Conservation (phyloP, 148 eudicot species). For the Oxyria digyna region DNA sequence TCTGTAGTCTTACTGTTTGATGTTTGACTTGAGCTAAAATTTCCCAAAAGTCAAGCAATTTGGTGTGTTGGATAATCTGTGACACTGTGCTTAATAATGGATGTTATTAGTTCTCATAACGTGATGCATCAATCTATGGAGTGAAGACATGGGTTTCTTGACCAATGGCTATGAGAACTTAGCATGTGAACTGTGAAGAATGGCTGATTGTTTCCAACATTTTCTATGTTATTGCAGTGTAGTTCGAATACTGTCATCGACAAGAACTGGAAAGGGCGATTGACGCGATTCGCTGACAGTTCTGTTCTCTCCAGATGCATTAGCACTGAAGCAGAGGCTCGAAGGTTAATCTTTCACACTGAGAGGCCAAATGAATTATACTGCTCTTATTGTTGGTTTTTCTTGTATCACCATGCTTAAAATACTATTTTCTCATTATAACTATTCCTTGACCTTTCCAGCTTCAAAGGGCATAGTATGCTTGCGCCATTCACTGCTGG, state of each 20-base stretch:
- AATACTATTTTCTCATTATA: neutral
- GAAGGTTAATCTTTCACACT: constrained; percentile 3
- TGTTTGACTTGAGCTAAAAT: neutral
- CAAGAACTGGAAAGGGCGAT: constrained; percentile 1
- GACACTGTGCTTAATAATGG: too few relatives aligned
- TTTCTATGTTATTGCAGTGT: neutral
- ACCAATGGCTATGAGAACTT: neutral
- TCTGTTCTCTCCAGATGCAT: constrained; percentile 9
- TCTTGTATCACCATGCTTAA: neutral
- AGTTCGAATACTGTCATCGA: neutral
- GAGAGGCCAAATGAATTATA: neutral
- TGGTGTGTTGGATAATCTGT: neutral
- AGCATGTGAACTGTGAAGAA: neutral
- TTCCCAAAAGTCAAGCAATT: neutral
- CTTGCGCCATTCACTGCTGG: constrained; percentile 98
- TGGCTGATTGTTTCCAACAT: neutral
- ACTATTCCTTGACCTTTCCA: constrained; percentile 17
- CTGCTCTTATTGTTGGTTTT: neutral
- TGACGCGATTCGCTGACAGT: neutral
- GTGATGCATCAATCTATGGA: neutral
- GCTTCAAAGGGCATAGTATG: constrained; percentile 88
- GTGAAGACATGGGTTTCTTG: neutral
- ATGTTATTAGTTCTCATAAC: neutral
- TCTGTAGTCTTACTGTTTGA: too few relatives aligned
- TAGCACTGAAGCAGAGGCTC: constrained; percentile 10